Conservation (phyloP, 2,329 filamentous ascomycete species). For the Penicillium expansum region DNA sequence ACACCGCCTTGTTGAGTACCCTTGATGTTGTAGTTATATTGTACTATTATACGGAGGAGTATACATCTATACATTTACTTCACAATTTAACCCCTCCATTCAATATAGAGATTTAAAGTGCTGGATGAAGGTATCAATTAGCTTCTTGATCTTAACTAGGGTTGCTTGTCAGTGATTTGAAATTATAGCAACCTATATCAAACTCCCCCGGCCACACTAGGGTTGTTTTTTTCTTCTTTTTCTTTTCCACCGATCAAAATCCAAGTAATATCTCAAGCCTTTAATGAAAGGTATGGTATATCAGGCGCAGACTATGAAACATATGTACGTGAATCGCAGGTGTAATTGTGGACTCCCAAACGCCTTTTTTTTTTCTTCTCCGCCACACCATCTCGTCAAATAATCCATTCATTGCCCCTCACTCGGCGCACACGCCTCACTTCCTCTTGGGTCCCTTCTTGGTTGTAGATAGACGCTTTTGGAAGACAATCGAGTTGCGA, state of each 20-base stretch:
- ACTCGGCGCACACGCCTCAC: slow-evolving; percentile 10
- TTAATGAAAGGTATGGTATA: slow-evolving; percentile 1
- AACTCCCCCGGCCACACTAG: not conserved
- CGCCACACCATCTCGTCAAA: not conserved
- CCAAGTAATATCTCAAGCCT: not conserved
- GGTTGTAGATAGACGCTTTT: slow-evolving; percentile 30
- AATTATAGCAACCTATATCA: not conserved
- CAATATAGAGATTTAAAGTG: not conserved
- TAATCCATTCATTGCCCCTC: not conserved
- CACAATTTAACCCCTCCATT: not conserved
- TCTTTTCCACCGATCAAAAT: not conserved
- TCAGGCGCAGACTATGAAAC: slow-evolving; percentile 6
- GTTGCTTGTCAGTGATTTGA: not conserved
- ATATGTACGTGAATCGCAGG: slow-evolving; percentile 8
- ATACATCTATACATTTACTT: not conserved
- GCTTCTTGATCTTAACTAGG: not conserved
- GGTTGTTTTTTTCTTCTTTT: not conserved
- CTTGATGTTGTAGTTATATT: not conserved
- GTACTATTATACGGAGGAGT: too few relatives aligned
- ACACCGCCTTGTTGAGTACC: slow-evolving; percentile 4
- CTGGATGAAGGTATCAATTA: not conserved
- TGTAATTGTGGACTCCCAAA: slow-evolving; percentile 14
- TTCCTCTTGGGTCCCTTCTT: slow-evolving; percentile 36
- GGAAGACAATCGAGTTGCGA: slow-evolving; percentile 42
- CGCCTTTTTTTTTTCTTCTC: slow-evolving; percentile 5